A percentile compares a stretch with the other conserved stretches of the same genome.
These are phyloP conservation scores for Pseudocohnilembus persalinus DNA, from an alignment of 169 alveolate genomes.

Conservation along the genomic window DNA sequence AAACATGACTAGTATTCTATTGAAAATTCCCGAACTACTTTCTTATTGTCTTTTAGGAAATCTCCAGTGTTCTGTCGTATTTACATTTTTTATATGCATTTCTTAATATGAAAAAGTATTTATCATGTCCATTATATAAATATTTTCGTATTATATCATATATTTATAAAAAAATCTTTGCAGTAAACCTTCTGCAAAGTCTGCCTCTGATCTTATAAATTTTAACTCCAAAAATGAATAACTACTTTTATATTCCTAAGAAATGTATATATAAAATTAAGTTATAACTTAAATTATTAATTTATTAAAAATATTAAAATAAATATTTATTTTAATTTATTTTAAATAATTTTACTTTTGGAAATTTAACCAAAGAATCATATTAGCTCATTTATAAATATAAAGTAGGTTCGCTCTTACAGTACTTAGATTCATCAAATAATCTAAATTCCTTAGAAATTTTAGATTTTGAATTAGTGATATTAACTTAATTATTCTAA, in stretches of 20 bases:
- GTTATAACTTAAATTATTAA: too few relatives aligned
- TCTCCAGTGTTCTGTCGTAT: conserved; percentile 4
- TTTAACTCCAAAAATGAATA: background rate
- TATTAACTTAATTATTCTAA: too few relatives aligned
- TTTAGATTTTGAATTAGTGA: too few relatives aligned
- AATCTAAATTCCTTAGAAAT: too few relatives aligned
- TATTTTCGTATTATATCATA: background rate
- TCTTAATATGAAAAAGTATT: background rate
- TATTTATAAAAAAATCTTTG: background rate
- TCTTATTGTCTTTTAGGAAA: background rate
- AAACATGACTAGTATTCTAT: background rate
- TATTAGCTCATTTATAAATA: background rate
- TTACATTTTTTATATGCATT: conserved; percentile 4
- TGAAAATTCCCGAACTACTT: background rate
- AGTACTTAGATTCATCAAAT: background rate
- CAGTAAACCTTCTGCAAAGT: background rate
- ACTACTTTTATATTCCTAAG: background rate
- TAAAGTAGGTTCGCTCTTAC: background rate
- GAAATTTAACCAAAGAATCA: background rate
- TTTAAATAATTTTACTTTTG: background rate
- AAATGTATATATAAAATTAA: too few relatives aligned
- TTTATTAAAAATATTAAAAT: too few relatives aligned
- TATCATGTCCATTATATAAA: background rate
- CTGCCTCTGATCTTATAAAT: background rate
- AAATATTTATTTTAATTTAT: too few relatives aligned